These are phyloP conservation scores for Paraleonurus japonicus DNA, from an alignment of 257 asterid species.

Conservation along the genomic window DNA sequence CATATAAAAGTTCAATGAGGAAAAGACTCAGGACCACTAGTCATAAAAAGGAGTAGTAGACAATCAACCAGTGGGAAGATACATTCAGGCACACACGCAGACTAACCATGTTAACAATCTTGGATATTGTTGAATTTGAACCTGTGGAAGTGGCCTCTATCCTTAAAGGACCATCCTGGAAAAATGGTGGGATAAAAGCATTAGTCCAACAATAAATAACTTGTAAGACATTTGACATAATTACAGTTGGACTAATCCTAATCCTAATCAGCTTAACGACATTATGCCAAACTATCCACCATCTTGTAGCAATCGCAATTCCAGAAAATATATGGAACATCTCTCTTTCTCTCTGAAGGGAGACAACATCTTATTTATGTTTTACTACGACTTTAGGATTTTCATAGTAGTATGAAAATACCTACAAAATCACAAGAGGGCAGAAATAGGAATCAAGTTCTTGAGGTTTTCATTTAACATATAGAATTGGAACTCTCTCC, in stretches of 20 bases:
- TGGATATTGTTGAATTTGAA: slow-evolving; percentile 89
- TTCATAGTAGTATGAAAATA: background rate
- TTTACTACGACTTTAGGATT: slow-evolving; percentile 5
- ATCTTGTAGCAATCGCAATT: background rate
- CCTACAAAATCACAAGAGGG: slow-evolving; percentile 1
- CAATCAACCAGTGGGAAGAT: background rate
- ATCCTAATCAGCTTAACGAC: background rate
- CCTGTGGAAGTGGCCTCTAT: slow-evolving; percentile 88
- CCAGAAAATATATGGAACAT: background rate
- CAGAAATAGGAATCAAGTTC: slow-evolving; percentile 10
- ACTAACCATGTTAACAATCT: slow-evolving; percentile 85
- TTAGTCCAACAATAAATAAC: slow-evolving; percentile 25
- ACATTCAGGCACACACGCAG: background rate
- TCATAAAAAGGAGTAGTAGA: background rate
- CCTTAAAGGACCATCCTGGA: slow-evolving; percentile 94
- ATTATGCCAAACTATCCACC: slow-evolving; percentile 17
- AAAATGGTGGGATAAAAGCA: slow-evolving; percentile 24
- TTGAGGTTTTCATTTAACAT: background rate
- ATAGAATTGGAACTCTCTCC: background rate
- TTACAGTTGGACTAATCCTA: background rate
- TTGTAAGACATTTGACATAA: slow-evolving; percentile 6
- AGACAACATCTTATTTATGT: background rate
- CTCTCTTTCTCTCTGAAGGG: background rate
- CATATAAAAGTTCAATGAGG: background rate
- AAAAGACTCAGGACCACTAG: background rate